Conservation (phyloP, 1,284 basidiomycete species). For the Rhodofomes roseus region DNA sequence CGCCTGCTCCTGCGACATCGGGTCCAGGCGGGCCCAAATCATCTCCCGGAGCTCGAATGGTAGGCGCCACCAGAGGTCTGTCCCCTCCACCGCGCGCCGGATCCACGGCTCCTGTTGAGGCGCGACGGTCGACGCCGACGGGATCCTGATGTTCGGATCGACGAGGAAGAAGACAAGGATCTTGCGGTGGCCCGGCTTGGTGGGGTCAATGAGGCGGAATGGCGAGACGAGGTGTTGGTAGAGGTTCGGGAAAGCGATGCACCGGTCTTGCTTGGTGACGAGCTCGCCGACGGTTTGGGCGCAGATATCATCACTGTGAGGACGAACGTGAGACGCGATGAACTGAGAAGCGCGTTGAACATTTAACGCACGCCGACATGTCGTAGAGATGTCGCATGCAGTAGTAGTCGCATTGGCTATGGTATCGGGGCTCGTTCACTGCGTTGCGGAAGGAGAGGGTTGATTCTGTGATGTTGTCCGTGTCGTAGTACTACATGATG, state of each 20-base stretch:
- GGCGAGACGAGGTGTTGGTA: conserved; percentile 32
- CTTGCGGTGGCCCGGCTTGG: conserved; percentile 29
- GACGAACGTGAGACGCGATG: background rate
- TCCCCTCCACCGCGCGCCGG: background rate
- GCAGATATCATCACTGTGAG: background rate
- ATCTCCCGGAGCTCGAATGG: background rate
- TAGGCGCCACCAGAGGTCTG: background rate
- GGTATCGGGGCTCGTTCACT: background rate
- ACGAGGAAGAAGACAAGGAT: conserved; percentile 32
- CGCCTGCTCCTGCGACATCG: background rate
- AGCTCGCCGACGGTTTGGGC: conserved; percentile 20
- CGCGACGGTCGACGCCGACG: conserved; percentile 15
- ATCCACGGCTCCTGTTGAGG: conserved; percentile 18
- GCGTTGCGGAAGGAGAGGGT: conserved; percentile 10
- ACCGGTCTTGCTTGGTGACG: conserved; percentile 17
- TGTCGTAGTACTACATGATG: conserved; percentile 10
- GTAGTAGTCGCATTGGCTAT: conserved; percentile 1
- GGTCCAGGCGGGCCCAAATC: background rate
- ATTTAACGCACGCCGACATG: background rate
- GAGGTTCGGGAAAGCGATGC: conserved; percentile 31
- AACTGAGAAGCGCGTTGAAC: background rate
- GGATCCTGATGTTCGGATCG: conserved; percentile 21
- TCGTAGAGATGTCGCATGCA: conserved; percentile 4
- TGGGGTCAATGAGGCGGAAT: conserved; percentile 26
- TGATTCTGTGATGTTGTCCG: conserved; percentile 15